Percentiles rank a stretch among this genome's conserved stretches.
Evolutionary conservation across 192 early-diverging fungal species (phyloP).

Genomic region (Rhizoclosmatium sp.): DNA sequence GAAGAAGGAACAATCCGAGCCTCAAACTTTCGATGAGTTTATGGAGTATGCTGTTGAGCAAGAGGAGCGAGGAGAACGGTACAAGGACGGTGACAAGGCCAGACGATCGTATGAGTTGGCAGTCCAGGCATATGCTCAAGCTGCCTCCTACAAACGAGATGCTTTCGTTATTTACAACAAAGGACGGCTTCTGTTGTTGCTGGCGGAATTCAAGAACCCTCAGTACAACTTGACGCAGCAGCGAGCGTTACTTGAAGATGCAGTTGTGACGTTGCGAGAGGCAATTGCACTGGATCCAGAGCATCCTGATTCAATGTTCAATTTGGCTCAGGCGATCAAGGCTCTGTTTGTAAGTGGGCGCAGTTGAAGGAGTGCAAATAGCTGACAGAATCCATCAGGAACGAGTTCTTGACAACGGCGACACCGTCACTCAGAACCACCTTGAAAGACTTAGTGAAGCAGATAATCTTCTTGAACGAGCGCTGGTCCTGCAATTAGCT

Average conservation of each 20-base stretch:
- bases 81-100: conserved; percentile 71
- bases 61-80: conserved; percentile 70
- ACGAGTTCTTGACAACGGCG: conserved; percentile 57
- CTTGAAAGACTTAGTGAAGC: conserved; percentile 40
- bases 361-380: not conserved
- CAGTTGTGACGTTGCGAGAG: conserved; percentile 60
- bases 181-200: conserved; percentile 63
- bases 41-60: conserved; percentile 35
- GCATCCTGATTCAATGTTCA: conserved; percentile 72
- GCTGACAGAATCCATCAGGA: conserved; percentile 46
- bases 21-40: conserved; percentile 22
- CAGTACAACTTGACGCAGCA: conserved; percentile 49
- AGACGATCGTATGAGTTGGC: conserved; percentile 68
- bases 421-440: conserved; percentile 22
- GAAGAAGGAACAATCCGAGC: not conserved
- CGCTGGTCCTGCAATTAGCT: conserved; percentile 29
- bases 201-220: conserved; percentile 59
- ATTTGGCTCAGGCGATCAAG: conserved; percentile 71
- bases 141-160: conserved; percentile 54
- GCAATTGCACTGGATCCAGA: conserved; percentile 59
- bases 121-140: conserved; percentile 57
- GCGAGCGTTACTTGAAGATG: conserved; percentile 59
- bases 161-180: conserved; percentile 59
- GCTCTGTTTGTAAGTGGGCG: conserved; percentile 62
- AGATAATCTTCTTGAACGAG: conserved; percentile 34